Base-by-base conservation (phyloP, 495 filamentous ascomycete species). In the Penicillium malachiteum region DNA sequence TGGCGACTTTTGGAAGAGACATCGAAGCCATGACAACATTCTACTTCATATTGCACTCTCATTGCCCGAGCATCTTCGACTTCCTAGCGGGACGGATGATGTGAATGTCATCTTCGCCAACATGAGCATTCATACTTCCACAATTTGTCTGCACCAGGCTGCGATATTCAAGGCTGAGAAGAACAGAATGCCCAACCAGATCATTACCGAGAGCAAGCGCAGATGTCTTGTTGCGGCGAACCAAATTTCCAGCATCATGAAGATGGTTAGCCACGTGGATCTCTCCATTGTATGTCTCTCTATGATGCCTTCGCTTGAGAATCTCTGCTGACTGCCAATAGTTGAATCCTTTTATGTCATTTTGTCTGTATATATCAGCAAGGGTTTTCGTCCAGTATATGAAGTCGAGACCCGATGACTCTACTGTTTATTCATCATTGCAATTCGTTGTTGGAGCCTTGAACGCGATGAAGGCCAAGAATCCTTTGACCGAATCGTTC, bases 91-190 rank as follows among this genome's bases (percentile, higher is more conserved):
- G 0, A 77, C 96, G 41, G 70, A 75, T 10, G 87, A 95, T 67
- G 77, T 91, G 7, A 99, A 97, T 61, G 85, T 95, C 48, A 85
- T 99, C 16, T 97, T 97, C 64, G 86, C 89, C 33, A 97, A 97
- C 57, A 96, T 97, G 89, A 89, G 87, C 63, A 91, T 97, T 34
- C 94, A 97, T 65, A 96, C 94, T 0, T 95, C 92, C 1, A 94
- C 91, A 2, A 97, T 99, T 41, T 97, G 95, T 70, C 81, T 97
- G 7, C 94, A 99, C 67, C 94, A 99, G 68, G 95, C 95, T 7
- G 95, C 94, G 16, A 97, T 97, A 16, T 96, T 91, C 80, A 97
- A 96, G 69, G 91, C 94, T 0, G 92, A 97, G 60, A 93, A 90
- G 71, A 88, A 97, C 68, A 80, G 83, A 50, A 78, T 97, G 61